Evolutionary conservation across 177 flowering plant genomes (phyloP), one percentile per base, ranked within the genome.

Genomic region (Vitis hybrid): DNA sequence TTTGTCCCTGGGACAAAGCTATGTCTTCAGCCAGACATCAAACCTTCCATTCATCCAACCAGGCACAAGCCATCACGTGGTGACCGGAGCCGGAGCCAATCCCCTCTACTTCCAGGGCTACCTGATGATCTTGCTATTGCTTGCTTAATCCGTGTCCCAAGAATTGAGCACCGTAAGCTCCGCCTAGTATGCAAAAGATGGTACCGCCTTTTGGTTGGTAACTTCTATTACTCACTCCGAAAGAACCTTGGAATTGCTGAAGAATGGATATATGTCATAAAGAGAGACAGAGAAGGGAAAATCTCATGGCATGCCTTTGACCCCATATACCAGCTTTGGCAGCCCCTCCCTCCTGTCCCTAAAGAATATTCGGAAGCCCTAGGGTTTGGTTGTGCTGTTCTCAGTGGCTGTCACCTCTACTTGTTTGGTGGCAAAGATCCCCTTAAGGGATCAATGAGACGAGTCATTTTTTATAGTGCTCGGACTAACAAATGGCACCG

Each of bases 91-190:
- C 71, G 90, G 56, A 85, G 64, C 72, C 92, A 84, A 57, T 83
- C 88, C 55, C 97, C 96, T 75, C 81, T 92, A 58, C 83, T 92
- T 21, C 97, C 97, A 10, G 97, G 96, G 63, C 94, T 92, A n/a
- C 97, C 97, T 2, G 97, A 92, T 80, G 97, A 92, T 77, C 89
- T 91, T 69, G 97, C 97, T n/a, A 88, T 92, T 62, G 94, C 96
- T 61, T 92, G 97, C 82, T 81, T 92, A 57, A 91, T 89, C 51
- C 81, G 97, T 50, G 97, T 92, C 52, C 96, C 92, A 15, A 74
- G 94, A 71, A 68, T 78, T 35, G 94, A 91, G 66, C 97, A 92
- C 77, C 68, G 85, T 15, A 91, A 88, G 76, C 89, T 92, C 27
- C 85, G 94, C 12, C 76, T 89, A 58, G 96, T 92, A 59, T 89